phyloP scores from a whole-genome alignment of 2,329 filamentous ascomycete species.

The Periglandula ipomoeae region DNA sequence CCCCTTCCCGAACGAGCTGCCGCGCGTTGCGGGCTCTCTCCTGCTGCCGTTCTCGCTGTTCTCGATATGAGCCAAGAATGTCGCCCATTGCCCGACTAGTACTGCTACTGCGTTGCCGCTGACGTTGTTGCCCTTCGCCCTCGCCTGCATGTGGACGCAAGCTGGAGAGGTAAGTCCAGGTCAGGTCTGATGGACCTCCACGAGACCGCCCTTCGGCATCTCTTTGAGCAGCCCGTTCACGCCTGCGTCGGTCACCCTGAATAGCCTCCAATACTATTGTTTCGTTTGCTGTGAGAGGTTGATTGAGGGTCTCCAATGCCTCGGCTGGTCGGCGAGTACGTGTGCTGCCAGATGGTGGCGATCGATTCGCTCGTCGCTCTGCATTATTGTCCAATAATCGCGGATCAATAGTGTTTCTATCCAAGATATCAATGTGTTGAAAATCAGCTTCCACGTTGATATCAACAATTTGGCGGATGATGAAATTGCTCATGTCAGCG shows the following conservation, averaged over 20 bases:
- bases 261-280: constrained; percentile 47
- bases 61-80: constrained; percentile 27
- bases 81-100: constrained; percentile 30
- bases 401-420: constrained; percentile 45
- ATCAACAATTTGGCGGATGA: constrained; percentile 58
- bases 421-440: constrained; percentile 46
- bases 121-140: constrained; percentile 20
- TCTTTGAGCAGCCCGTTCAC: constrained; percentile 30
- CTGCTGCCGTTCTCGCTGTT: constrained; percentile 25
- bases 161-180: constrained; percentile 13
- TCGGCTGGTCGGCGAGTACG: constrained; percentile 17
- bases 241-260: constrained; percentile 41
- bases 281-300: constrained; percentile 44
- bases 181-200: constrained; percentile 10
- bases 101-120: constrained; percentile 26
- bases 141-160: constrained; percentile 13
- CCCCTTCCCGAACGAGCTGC: constrained; percentile 21
- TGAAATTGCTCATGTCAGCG: constrained; percentile 60
- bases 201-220: constrained; percentile 17
- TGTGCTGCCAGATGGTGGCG: constrained; percentile 4
- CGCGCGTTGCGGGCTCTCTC: constrained; percentile 25
- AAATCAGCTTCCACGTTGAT: constrained; percentile 51
- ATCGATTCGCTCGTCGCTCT: constrained; percentile 26
- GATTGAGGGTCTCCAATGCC: constrained; percentile 34
- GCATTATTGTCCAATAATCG: constrained; percentile 39